phyloP scores from a whole-genome alignment of 352 stramenopile genomes.

The Peronospora destructor region DNA sequence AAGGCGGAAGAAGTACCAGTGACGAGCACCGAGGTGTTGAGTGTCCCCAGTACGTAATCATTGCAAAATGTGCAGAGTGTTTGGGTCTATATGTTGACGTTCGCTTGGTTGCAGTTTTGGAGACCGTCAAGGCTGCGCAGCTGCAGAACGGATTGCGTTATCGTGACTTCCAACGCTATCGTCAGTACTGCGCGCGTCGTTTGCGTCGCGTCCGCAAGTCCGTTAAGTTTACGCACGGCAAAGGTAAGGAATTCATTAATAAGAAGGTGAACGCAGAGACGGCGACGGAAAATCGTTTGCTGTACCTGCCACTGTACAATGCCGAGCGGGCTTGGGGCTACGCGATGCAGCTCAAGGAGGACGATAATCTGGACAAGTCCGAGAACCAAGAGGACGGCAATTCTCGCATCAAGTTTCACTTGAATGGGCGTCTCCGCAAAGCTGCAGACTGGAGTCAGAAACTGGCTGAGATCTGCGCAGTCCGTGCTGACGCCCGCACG shows the following conservation, averaged over 20 bases:
- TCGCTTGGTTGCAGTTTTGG: constrained; percentile 41
- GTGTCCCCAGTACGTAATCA: constrained; percentile 37
- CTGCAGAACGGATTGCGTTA: constrained; percentile 86
- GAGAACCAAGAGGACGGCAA: constrained; percentile 81
- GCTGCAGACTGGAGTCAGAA: constrained; percentile 82
- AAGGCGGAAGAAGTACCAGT: constrained; percentile 26
- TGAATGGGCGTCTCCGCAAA: constrained; percentile 83
- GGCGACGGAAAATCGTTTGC: constrained; percentile 51
- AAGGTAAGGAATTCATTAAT: constrained; percentile 74
- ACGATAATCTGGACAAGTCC: constrained; percentile 84
- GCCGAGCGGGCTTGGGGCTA: constrained; percentile 88
- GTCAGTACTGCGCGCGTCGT: constrained; percentile 85
- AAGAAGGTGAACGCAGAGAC: constrained; percentile 84
- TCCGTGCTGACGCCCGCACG: constrained; percentile 77
- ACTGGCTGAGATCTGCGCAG: constrained; percentile 68
- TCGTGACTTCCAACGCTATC: constrained; percentile 88
- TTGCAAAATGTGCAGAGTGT: not conserved
- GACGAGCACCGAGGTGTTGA: constrained; percentile 34
- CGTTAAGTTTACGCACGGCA: constrained; percentile 84
- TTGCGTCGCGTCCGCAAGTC: constrained; percentile 85
- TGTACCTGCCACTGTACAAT: constrained; percentile 88
- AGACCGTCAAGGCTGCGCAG: constrained; percentile 86
- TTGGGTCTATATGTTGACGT: not conserved
- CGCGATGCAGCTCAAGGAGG: constrained; percentile 88
- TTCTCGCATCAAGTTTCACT: constrained; percentile 85